Evolutionary conservation across 140 eudicot species (phyloP).

Genomic region (Senecio squalidus): DNA sequence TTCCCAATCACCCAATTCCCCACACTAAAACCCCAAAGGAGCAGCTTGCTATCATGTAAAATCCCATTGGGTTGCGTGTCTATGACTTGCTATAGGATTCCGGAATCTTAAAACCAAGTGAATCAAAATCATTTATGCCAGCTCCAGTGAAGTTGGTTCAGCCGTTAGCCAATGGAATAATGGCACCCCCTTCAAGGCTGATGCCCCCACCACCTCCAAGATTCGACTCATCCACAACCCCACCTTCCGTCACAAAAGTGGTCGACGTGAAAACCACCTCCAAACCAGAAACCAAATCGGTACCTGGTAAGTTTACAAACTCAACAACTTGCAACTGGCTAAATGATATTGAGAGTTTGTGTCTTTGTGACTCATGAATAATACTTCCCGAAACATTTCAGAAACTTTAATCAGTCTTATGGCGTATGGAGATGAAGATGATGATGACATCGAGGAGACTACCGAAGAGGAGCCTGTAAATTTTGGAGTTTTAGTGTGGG

Average conservation of each 20-base stretch:
- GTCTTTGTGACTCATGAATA: neutral
- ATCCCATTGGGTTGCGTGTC: slow-evolving; percentile 29
- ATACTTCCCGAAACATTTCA: slow-evolving; percentile 20
- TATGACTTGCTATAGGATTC: slow-evolving; percentile 55
- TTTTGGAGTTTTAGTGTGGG: too few relatives aligned
- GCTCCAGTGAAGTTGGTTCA: slow-evolving; percentile 41
- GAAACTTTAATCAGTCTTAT: slow-evolving; percentile 73
- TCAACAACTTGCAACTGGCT: slow-evolving; percentile 1
- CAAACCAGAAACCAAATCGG: slow-evolving; percentile 35
- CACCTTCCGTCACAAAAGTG: slow-evolving; percentile 26
- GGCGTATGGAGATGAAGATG: slow-evolving; percentile 92
- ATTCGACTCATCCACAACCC: slow-evolving; percentile 23
- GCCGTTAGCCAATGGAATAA: slow-evolving; percentile 37
- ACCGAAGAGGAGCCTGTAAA: slow-evolving; percentile 16
- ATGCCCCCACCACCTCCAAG: slow-evolving; percentile 39
- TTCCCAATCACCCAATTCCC: too few relatives aligned
- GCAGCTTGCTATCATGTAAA: slow-evolving; percentile 22
- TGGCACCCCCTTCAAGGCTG: slow-evolving; percentile 40
- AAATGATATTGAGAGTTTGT: neutral
- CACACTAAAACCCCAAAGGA: too few relatives aligned
- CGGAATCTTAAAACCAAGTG: slow-evolving; percentile 33
- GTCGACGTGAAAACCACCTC: slow-evolving; percentile 17
- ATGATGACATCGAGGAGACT: slow-evolving; percentile 38
- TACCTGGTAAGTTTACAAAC: slow-evolving; percentile 60
- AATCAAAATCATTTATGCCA: slow-evolving; percentile 37